Percentiles rank a stretch among this genome's conserved stretches.
Conservation (phyloP, 352 stramenopile species). For the Saprolegnia parasitica region DNA sequence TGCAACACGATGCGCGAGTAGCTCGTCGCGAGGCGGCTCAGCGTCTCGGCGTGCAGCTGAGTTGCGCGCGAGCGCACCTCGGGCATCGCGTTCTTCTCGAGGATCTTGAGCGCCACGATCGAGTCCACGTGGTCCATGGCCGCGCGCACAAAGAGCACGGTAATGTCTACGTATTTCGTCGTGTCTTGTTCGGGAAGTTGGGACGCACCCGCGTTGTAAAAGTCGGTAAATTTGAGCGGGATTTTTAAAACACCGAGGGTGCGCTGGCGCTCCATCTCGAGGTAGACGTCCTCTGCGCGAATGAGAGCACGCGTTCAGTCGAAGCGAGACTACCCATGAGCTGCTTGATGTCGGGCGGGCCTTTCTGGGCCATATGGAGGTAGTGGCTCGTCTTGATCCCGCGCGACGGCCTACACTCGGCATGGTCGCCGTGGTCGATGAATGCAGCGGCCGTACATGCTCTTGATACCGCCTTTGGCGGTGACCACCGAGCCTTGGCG, state of each 20-base stretch:
- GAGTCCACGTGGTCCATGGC: conserved; percentile 59
- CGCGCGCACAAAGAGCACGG: conserved; percentile 65
- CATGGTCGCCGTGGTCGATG: background rate
- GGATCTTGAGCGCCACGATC: conserved; percentile 50
- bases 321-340: conserved; percentile 24
- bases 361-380: conserved; percentile 2
- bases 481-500: background rate
- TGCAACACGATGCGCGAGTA: conserved; percentile 71
- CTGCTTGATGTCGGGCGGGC: conserved; percentile 18
- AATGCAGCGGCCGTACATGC: background rate
- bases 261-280: conserved; percentile 55
- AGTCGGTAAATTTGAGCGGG: conserved; percentile 62
- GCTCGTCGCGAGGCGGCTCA: conserved; percentile 39
- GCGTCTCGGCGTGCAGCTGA: background rate
- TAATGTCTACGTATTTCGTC: conserved; percentile 42
- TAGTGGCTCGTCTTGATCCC: background rate
- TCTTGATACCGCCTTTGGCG: background rate
- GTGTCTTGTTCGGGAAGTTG: background rate
- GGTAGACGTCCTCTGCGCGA: conserved; percentile 53
- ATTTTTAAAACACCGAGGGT: conserved; percentile 47
- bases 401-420: background rate
- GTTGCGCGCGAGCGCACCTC: background rate
- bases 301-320: background rate
- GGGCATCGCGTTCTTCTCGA: conserved; percentile 39
- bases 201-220: conserved; percentile 47